Base-by-base conservation (phyloP, 208 protist species). In the Acanthamoeba sp. region DNA sequence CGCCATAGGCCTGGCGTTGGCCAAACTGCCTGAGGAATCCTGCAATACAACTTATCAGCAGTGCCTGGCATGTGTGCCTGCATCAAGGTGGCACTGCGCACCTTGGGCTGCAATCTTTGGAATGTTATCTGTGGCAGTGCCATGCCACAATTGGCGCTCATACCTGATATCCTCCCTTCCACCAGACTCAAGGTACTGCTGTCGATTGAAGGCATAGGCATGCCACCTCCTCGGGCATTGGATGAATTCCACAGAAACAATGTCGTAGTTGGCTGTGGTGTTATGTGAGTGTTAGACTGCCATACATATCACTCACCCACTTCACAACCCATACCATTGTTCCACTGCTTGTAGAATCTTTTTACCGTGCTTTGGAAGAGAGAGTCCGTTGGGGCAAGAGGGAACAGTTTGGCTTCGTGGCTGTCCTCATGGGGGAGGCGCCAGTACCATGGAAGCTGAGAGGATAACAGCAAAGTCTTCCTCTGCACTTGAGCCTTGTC, bases 21-120 rank as follows among this genome's bases (percentile, higher is more conserved):
- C 71, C 71, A 48, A 82, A 82, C 71, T 82, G 71, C 40, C 71
- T 18, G 34, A 82, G 71, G 34, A 82, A 82, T 14, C 59, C 59
- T 66, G 59, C 10, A 12, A 2, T 0, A 32, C 27, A 32, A 4
- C 20, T 2, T 34, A 27, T 48, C 42, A 48, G 3, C 42, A 10
- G 42, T 3, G 42, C n/a, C 9, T 59, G 12, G 16, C 2, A 27
- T 4, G 22, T 20, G 55, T 20, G 55, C 22, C 22, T 20, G 55
- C n/a, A n/a, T n/a, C n/a, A n/a, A n/a, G n/a, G n/a, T n/a, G n/a
- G n/a, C n/a, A 32, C 2, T 3, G 10, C 20, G 2, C 59, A 82
- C 71, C 71, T 50, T 82, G 71, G 18, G 16, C 38, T 27, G 40
- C 40, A 16, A 82, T 82, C 71, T 82, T 82, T 1, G 40, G 34